Conservation (phyloP, 257 asterid species). For the Marsdenia floribunda region DNA sequence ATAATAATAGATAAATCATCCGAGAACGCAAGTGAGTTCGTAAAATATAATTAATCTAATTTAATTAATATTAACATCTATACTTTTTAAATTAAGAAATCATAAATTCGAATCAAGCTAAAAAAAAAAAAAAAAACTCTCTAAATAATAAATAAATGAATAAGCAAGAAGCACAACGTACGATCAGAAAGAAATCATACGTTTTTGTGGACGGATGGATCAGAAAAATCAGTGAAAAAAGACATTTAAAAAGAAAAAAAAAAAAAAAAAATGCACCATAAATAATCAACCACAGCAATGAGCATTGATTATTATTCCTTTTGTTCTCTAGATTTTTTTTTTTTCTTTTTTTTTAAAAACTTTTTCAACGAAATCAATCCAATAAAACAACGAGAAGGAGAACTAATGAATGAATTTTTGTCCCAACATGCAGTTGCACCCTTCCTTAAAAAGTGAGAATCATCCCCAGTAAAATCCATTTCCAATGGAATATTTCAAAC, state of each 20-base stretch:
- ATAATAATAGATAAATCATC: no score
- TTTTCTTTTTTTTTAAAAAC: no score
- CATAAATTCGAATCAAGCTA: no score
- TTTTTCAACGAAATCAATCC: background rate
- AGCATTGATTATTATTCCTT: background rate
- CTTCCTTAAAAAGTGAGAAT: background rate
- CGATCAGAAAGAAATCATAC: background rate
- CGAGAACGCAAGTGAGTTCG: no score
- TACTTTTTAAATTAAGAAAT: no score
- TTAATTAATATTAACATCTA: no score
- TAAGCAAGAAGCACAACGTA: no score
- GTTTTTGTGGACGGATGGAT: background rate
- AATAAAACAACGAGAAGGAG: background rate
- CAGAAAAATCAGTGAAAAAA: background rate
- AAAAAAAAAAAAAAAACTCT: no score
- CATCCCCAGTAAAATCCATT: background rate
- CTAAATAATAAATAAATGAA: no score
- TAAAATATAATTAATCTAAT: no score
- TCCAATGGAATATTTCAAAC: background rate
- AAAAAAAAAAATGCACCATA: background rate
- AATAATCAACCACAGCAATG: background rate
- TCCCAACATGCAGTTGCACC: background rate
- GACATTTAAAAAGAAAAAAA: background rate
- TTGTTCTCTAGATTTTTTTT: background rate
- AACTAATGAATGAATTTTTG: no score